phyloP scores from a whole-genome alignment of 192 early-diverging fungal species.

The Gigaspora rosea region DNA sequence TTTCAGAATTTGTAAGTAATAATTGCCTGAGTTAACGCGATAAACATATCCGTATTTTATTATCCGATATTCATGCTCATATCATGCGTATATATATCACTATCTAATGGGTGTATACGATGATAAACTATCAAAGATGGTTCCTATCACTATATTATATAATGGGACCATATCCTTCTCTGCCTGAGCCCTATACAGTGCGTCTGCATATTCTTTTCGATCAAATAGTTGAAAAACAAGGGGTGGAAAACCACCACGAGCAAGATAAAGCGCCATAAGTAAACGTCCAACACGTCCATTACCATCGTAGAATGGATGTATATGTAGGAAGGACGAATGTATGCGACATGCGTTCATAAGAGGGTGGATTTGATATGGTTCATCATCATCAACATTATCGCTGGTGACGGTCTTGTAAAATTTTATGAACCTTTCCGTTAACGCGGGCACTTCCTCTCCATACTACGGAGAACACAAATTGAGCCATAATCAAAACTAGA shows the following conservation, averaged over 20 bases:
- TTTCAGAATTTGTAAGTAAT: too few relatives aligned
- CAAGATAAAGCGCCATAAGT: constrained; percentile 20
- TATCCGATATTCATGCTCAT: background rate
- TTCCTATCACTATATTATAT: constrained; percentile 29
- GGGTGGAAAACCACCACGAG: constrained; percentile 6
- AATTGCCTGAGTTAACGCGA: too few relatives aligned
- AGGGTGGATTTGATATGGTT: constrained; percentile 22
- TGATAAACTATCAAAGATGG: constrained; percentile 22
- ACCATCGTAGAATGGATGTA: constrained; percentile 29
- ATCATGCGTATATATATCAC: background rate
- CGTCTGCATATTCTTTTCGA: constrained; percentile 18
- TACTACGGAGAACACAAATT: constrained; percentile 19
- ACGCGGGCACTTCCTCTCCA: background rate
- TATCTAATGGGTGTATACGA: constrained; percentile 5
- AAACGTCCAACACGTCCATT: constrained; percentile 21
- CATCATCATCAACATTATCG: background rate
- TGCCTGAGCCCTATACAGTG: background rate
- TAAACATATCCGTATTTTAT: background rate
- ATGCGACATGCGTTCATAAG: constrained; percentile 26
- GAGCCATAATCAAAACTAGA: constrained; percentile 4
- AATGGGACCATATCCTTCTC: constrained; percentile 4
- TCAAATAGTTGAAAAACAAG: constrained; percentile 27
- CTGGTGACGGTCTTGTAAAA: constrained; percentile 19
- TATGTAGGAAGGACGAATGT: constrained; percentile 1
- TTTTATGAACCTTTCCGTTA: constrained; percentile 19